Conservation (phyloP, 306 rosid genomes). For the Lithocarpus polystachyus region DNA sequence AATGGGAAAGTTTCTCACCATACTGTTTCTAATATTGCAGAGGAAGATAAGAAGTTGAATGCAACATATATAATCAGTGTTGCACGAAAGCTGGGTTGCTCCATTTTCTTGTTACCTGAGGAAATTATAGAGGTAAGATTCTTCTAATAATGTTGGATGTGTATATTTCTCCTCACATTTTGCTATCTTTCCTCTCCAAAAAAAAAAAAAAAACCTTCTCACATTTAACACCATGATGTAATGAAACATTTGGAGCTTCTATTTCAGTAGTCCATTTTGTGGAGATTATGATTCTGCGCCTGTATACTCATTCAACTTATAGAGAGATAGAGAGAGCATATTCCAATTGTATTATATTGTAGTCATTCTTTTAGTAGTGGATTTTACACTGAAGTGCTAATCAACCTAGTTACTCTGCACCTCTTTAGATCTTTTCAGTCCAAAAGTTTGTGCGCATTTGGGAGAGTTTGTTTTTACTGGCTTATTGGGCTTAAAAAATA, state of each 20-base stretch:
- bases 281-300: neutral
- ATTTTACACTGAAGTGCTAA: neutral
- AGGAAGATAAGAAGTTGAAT: slow-evolving; percentile 95
- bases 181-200: too few species aligned
- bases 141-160: neutral
- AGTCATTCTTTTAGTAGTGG: neutral
- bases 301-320: neutral
- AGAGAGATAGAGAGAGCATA: too few species aligned
- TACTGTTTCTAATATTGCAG: slow-evolving; percentile 45
- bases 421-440: neutral
- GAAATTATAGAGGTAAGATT: slow-evolving; percentile 81
- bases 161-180: neutral
- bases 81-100: slow-evolving; percentile 97
- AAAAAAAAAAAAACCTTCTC: too few species aligned
- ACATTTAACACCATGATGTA: neutral
- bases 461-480: too few species aligned
- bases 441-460: neutral
- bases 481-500: too few species aligned
- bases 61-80: slow-evolving; percentile 97
- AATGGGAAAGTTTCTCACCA: slow-evolving; percentile 8
- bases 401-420: neutral
- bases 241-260: neutral
- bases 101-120: slow-evolving; percentile 96
- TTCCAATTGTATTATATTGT: neutral
- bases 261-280: slow-evolving; percentile 2